phyloP scores from a whole-genome alignment of 2,329 filamentous ascomycete genomes.

The Acephala macrosclerotiorum region DNA sequence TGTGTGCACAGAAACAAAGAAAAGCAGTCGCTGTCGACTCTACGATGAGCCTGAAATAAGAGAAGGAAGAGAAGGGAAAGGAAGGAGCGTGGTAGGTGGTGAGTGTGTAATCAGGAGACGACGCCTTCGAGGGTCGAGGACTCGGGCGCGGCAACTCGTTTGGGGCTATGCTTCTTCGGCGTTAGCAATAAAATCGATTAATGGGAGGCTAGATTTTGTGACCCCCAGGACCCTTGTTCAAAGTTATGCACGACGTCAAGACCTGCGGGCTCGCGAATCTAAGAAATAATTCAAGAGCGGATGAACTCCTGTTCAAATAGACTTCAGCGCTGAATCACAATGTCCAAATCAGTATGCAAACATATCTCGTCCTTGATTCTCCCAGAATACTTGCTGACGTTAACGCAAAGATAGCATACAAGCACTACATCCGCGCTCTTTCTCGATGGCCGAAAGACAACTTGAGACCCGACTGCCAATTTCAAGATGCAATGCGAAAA shows the following conservation, averaged over 20 bases:
- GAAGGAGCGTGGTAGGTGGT: conserved; percentile 8
- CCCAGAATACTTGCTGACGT: conserved; percentile 1
- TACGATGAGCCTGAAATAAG: conserved; percentile 29
- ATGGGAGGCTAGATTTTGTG: not conserved
- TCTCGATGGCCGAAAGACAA: conserved; percentile 69
- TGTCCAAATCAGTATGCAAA: conserved; percentile 43
- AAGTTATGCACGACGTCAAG: conserved; percentile 18
- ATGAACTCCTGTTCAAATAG: conserved; percentile 11
- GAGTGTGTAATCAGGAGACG: conserved; percentile 18
- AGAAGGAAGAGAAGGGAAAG: conserved; percentile 26
- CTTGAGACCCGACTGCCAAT: conserved; percentile 68
- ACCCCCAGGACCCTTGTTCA: conserved; percentile 1
- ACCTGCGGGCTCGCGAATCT: conserved; percentile 8
- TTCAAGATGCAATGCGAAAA: conserved; percentile 61
- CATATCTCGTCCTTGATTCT: not conserved
- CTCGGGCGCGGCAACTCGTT: conserved; percentile 14
- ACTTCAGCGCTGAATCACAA: conserved; percentile 25
- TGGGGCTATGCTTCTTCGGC: conserved; percentile 11
- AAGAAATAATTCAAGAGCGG: conserved; percentile 7
- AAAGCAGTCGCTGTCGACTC: conserved; percentile 32
- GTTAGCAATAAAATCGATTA: not conserved
- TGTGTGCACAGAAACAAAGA: conserved; percentile 35
- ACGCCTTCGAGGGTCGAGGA: conserved; percentile 17
- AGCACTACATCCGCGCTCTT: conserved; percentile 58
- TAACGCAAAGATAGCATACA: conserved; percentile 50